Percentiles rank a stretch among this genome's conserved stretches.
phyloP scores from a whole-genome alignment of 2,329 filamentous ascomycete species.

The Cladobotryum mycophilum region DNA sequence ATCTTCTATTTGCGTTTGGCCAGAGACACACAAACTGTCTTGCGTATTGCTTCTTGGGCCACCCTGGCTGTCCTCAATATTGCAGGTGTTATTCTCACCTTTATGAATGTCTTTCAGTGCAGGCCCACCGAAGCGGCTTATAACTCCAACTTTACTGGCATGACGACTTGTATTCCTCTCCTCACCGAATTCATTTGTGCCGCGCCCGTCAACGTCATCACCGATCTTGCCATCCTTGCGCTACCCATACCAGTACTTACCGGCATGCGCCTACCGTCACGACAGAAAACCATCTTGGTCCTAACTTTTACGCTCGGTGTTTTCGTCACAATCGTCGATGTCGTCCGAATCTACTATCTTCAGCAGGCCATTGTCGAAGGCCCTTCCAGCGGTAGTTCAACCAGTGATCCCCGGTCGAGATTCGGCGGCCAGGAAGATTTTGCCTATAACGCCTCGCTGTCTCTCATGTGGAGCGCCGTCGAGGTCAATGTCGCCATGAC shows the following conservation, averaged over 20 bases:
- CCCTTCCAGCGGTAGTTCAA: slow-evolving; percentile 27
- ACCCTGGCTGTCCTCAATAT: slow-evolving; percentile 73
- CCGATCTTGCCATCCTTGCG: slow-evolving; percentile 80
- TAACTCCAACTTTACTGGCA: slow-evolving; percentile 29
- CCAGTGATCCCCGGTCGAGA: slow-evolving; percentile 33
- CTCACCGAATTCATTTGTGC: slow-evolving; percentile 64
- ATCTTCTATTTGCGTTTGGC: slow-evolving; percentile 84
- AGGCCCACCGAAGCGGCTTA: slow-evolving; percentile 67
- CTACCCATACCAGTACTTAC: slow-evolving; percentile 85
- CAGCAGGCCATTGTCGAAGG: slow-evolving; percentile 59
- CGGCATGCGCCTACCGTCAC: slow-evolving; percentile 72
- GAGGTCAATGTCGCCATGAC: slow-evolving; percentile 89
- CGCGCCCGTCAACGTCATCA: slow-evolving; percentile 86
- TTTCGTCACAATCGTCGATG: slow-evolving; percentile 82
- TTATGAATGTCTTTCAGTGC: slow-evolving; percentile 87
- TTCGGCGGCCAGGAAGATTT: slow-evolving; percentile 51
- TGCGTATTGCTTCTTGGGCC: slow-evolving; percentile 75
- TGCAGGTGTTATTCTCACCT: slow-evolving; percentile 70
- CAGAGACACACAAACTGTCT: slow-evolving; percentile 66
- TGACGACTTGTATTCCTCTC: slow-evolving; percentile 46
- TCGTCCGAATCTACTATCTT: slow-evolving; percentile 83
- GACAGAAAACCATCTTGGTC: slow-evolving; percentile 83
- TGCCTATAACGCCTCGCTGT: slow-evolving; percentile 70
- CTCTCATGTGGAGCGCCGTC: slow-evolving; percentile 89
- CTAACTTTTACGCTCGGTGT: slow-evolving; percentile 81